Base-by-base conservation (phyloP, 202 grass and related monocot genomes). In the Carex arenaria region DNA sequence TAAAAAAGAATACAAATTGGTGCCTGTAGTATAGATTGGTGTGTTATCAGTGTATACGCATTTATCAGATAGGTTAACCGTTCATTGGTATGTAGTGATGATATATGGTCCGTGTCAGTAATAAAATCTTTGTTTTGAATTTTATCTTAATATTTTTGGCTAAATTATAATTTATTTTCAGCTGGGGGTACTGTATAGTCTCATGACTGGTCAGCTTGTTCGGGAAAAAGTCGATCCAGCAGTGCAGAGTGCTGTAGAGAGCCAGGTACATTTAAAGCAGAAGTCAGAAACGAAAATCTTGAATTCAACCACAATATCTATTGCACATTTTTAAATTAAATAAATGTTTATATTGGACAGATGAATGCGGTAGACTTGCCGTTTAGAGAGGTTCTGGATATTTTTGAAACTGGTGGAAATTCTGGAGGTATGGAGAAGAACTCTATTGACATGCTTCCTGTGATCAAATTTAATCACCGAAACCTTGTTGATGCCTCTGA, bases 191-290 rank as follows among this genome's bases (percentile, higher is more conserved):
- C 87, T 96, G 47, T 96, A 87, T 80, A 96, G 90, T 82, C 90
- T 96, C 72, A 67, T 96, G 23, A 91, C 85, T 0, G 93, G 93
- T 13, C 80, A 89, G 68, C 90, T 95, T 30, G 93, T 95, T 20
- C 88, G 93, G 5, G 93, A 95, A 85, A 95, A 95, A 69, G 90
- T 95, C 10, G 90, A 95, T 40, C 93, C 93, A 11, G 93, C 93
- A 1, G 93, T 96, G 80, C 93, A 96, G 82, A 54, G 89, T 57
- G 93, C 92, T 64, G 93, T 95, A 52, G 85, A 89, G 20, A 96
- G 90, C 83, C 93, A 96, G 90, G 93, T 96, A 51, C 14, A 81
- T 80, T 17, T 23, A 72, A 47, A 75, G 47, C 45, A 74, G 55
- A 75, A 18, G 5, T 22, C 49, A 49, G 6, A 15, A 64, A 59